Base-by-base conservation (phyloP, 176 grass and related monocot genomes). In the Areca catechu region DNA sequence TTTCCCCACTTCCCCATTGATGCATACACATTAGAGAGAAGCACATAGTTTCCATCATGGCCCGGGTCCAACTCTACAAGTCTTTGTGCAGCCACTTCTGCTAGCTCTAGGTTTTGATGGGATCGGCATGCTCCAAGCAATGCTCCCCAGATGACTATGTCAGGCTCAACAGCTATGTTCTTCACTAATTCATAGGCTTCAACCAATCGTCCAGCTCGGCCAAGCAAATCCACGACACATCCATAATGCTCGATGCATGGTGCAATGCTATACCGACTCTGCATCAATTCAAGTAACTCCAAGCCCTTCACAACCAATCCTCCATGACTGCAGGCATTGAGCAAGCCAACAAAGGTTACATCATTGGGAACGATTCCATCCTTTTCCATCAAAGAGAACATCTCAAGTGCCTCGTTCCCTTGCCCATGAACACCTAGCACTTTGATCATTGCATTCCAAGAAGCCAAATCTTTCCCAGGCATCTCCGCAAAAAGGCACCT, bases 391-490 rank as follows among this genome's bases (percentile, higher is more conserved):
- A 34, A 62, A 62, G 6, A 49, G 0, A 62, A 49, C 18, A 62
- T 28, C 47, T 48, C 60, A 21, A 62, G n/a, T 21, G 60, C 60
- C 60, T 62, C 60, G 12, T 18, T 28, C 4, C 16, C 60, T 62
- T 12, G 60, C 20, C 60, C 60, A 62, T 62, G 60, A 48, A 62
- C 20, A 16, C 29, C 60, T 3, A 62, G 60, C 17, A n/a, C 60
- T 48, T 62, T 62, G 3, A 62, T 62, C 60, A 62, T 62, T 49
- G 34, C 60, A 62, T 62, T 62, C 60, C 60, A 62, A 5, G 60
- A 20, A 34, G 60, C 60, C 60, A 62, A 48, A 48, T 62, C 60
- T 48, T 62, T 62, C 16, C 20, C 29, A 62, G 60, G 60, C 30
- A 62, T 62, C 7, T 48, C 60, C 16, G 30, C 17, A 48, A 62